phyloP scores from a whole-genome alignment of 257 asterid genomes.

The Craterostigma plantagineum region DNA sequence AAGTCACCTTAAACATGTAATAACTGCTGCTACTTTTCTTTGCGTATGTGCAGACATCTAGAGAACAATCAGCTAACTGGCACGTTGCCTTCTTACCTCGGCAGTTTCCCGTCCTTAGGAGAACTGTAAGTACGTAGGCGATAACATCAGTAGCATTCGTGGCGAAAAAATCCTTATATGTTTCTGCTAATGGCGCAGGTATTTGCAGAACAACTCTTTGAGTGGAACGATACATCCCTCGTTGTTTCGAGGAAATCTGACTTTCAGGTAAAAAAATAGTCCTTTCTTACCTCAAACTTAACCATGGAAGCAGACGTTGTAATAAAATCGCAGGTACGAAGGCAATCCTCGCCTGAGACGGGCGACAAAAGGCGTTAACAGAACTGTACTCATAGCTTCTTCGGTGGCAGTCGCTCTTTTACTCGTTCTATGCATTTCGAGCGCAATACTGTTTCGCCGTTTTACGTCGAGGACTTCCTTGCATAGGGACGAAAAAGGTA shows the following conservation, averaged over 20 bases:
- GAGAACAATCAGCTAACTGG: slow-evolving; percentile 75
- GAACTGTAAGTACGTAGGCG: slow-evolving; percentile 53
- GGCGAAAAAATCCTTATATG: background rate
- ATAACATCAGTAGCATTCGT: slow-evolving; percentile 3
- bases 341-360: slow-evolving; percentile 51
- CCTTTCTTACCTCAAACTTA: background rate
- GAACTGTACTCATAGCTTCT: slow-evolving; percentile 33
- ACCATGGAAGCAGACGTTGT: background rate
- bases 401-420: slow-evolving; percentile 41
- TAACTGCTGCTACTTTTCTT: background rate
- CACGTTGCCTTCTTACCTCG: slow-evolving; percentile 49
- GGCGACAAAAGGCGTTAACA: slow-evolving; percentile 21
- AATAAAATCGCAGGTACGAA: slow-evolving; percentile 35
- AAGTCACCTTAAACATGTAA: background rate
- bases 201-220: slow-evolving; percentile 68
- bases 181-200: slow-evolving; percentile 24
- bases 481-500: slow-evolving; percentile 32
- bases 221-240: slow-evolving; percentile 59
- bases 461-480: slow-evolving; percentile 21
- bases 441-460: slow-evolving; percentile 31
- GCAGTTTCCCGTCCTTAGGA: slow-evolving; percentile 48
- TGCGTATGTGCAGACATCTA: slow-evolving; percentile 60
- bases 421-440: slow-evolving; percentile 32
- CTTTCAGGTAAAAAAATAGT: slow-evolving; percentile 65
- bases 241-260: slow-evolving; percentile 42